Conservation (phyloP, 129 eudicot species). For the Oenanthe sinensis region DNA sequence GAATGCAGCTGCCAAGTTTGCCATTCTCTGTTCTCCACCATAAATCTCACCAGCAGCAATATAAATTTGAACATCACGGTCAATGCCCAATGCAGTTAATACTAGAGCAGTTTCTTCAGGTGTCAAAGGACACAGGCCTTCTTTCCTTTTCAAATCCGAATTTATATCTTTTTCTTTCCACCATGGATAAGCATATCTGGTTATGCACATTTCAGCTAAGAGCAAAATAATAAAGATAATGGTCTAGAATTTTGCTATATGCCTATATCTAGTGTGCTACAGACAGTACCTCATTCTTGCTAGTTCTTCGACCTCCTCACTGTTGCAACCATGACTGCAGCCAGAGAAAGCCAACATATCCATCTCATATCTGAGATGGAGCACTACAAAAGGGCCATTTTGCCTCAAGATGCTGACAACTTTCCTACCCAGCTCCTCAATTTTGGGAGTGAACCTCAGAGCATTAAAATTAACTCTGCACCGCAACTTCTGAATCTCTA, state of each 20-base stretch:
- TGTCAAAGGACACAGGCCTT: slow-evolving; percentile 30
- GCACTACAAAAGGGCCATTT: slow-evolving; percentile 23
- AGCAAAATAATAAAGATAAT: background rate
- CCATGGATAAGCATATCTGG: slow-evolving; percentile 20
- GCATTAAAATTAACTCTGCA: slow-evolving; percentile 20
- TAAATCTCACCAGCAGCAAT: slow-evolving; percentile 32
- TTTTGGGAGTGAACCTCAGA: slow-evolving; percentile 16
- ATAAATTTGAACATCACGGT: slow-evolving; percentile 19
- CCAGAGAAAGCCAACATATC: slow-evolving; percentile 36
- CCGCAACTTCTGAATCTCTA: slow-evolving; percentile 23
- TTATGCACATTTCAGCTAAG: background rate
- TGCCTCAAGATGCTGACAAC: slow-evolving; percentile 15
- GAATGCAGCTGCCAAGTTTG: slow-evolving; percentile 9
- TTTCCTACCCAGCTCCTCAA: slow-evolving; percentile 23
- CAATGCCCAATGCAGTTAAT: slow-evolving; percentile 24
- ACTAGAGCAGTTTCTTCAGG: slow-evolving; percentile 25
- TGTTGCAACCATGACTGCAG: slow-evolving; percentile 22
- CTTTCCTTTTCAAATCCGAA: slow-evolving; percentile 14
- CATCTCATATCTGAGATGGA: slow-evolving; percentile 30
- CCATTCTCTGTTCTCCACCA: slow-evolving; percentile 22
- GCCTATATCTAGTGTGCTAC: too few species aligned
- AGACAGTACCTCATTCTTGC: slow-evolving; percentile 25
- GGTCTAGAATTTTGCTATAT: background rate
- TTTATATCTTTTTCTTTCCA: slow-evolving; percentile 32
- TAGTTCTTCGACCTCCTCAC: slow-evolving; percentile 16